These are phyloP conservation scores for Amphicarpaea edgeworthii DNA, from an alignment of 306 rosid species.

Conservation along the genomic window DNA sequence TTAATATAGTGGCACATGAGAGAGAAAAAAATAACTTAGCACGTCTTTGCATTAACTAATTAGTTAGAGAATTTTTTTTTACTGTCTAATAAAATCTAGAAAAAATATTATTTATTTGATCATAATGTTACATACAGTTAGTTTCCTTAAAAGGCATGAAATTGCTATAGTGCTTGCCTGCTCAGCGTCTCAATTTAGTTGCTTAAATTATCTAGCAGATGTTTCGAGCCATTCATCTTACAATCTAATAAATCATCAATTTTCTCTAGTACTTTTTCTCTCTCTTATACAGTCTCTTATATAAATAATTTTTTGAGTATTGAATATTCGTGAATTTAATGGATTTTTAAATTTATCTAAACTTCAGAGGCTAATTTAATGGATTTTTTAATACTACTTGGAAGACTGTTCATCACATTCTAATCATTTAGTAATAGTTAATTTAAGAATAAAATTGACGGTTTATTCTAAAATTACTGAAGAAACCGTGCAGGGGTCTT, in stretches of 20 bases:
- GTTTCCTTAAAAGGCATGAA: conserved; percentile 12
- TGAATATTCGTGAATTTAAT: background rate
- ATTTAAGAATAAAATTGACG: background rate
- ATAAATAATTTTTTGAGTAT: background rate
- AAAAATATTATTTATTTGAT: background rate
- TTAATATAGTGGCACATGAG: background rate
- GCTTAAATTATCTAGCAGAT: conserved; percentile 25
- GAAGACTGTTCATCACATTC: too few species aligned
- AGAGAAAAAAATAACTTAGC: background rate
- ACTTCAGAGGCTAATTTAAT: background rate
- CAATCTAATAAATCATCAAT: background rate
- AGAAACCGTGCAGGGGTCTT: too few species aligned
- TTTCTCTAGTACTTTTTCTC: background rate
- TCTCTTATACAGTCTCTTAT: background rate
- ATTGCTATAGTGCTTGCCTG: conserved; percentile 37
- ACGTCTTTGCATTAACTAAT: background rate
- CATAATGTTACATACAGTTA: background rate
- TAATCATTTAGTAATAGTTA: too few species aligned
- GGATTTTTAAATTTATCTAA: background rate
- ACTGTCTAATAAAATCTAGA: background rate
- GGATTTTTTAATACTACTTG: background rate
- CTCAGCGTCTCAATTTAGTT: conserved; percentile 43
- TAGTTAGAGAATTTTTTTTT: background rate
- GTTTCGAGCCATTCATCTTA: conserved; percentile 13
- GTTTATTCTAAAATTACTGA: background rate